Evolutionary conservation across 768 basidiomycete genomes (phyloP).

Genomic region (Hypholoma fasciculare): DNA sequence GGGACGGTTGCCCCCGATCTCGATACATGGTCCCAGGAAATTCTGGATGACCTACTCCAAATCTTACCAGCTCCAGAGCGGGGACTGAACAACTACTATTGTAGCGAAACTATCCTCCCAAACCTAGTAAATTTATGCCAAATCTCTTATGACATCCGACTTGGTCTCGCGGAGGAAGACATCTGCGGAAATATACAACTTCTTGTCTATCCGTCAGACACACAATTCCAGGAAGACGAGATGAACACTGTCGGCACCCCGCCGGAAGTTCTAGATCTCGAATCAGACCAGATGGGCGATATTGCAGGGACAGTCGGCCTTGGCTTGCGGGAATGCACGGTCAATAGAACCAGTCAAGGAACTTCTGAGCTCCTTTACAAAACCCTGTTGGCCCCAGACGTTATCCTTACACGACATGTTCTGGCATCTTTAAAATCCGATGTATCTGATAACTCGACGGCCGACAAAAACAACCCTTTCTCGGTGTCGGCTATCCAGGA

Average conservation of each 20-base stretch:
- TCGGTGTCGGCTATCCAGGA: too few relatives aligned
- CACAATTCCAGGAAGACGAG: conserved; percentile 13
- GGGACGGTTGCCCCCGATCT: not conserved
- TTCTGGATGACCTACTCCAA: conserved; percentile 1
- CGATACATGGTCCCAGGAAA: not conserved
- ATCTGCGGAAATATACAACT: conserved; percentile 17
- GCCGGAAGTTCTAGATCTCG: not conserved
- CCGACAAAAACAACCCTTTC: too few relatives aligned
- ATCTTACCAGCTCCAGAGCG: not conserved
- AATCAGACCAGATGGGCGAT: not conserved
- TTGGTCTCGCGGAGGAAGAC: conserved; percentile 21
- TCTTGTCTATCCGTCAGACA: conserved; percentile 4
- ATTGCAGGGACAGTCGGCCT: conserved; percentile 2
- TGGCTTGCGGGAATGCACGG: not conserved
- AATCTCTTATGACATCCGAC: conserved; percentile 15
- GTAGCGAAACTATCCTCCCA: not conserved
- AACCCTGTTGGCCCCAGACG: not conserved
- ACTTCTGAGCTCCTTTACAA: not conserved
- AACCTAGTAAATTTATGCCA: conserved; percentile 12
- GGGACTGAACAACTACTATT: not conserved
- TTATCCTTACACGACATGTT: not conserved
- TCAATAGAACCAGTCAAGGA: not conserved
- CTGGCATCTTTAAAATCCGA: too few relatives aligned
- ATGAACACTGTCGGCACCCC: conserved; percentile 4
- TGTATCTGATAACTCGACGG: too few relatives aligned